Conservation (phyloP, 208 protist species). For the Trypanosoma rangeli region DNA sequence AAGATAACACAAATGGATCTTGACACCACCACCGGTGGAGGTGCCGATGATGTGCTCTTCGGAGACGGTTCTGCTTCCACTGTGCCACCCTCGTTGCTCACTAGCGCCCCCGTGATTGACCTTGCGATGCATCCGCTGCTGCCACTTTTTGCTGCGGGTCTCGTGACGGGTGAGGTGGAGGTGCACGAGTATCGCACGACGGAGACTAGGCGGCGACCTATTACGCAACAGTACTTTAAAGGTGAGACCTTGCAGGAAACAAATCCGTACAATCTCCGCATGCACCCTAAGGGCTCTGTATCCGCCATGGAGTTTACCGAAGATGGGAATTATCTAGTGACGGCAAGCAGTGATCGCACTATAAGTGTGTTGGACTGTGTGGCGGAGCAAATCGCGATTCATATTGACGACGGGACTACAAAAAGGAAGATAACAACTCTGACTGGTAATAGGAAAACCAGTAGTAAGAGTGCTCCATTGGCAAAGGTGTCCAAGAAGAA, state of each 20-base stretch:
- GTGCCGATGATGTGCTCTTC: constrained; percentile 60
- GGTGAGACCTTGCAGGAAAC: neutral
- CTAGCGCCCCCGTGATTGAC: constrained; percentile 65
- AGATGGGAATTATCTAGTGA: constrained; percentile 80
- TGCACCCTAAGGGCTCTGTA: constrained; percentile 75
- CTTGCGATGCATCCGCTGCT: constrained; percentile 77
- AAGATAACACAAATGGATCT: constrained; percentile 55
- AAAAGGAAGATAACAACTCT: constrained; percentile 26
- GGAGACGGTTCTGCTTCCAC: constrained; percentile 51
- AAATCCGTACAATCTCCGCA: constrained; percentile 59
- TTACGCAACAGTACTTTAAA: constrained; percentile 25
- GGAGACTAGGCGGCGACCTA: constrained; percentile 40
- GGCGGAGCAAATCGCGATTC: constrained; percentile 61
- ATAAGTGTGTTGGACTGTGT: constrained; percentile 87
- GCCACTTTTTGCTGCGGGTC: constrained; percentile 70
- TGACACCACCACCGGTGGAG: constrained; percentile 30
- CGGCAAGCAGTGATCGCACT: constrained; percentile 76
- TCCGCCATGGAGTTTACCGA: constrained; percentile 90
- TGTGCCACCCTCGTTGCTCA: constrained; percentile 64
- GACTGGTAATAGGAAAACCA: constrained; percentile 37
- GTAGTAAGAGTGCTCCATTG: constrained; percentile 12
- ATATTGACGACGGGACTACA: constrained; percentile 41
- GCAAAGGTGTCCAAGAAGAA: constrained; percentile 23
- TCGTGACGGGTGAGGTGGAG: constrained; percentile 82
- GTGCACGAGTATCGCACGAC: constrained; percentile 66